Evolutionary conservation across 352 stramenopile genomes (phyloP).

Genomic region (Phytophthora uliginosa): DNA sequence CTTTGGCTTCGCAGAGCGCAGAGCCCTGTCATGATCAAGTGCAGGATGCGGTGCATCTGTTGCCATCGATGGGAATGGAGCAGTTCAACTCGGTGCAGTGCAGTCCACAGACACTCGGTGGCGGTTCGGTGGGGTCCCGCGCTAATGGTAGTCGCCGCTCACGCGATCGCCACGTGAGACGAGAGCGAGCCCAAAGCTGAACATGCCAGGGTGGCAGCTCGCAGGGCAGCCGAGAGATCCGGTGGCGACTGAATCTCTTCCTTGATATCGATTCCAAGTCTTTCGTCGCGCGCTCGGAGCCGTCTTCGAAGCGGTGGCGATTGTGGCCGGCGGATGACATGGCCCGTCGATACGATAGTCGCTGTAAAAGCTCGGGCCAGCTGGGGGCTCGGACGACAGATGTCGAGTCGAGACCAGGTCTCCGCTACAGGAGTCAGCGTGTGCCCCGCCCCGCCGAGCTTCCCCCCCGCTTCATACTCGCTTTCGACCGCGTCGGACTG

Average conservation of each 20-base stretch:
- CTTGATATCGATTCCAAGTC: background rate
- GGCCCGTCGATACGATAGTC: constrained; percentile 1
- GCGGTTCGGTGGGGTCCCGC: constrained; percentile 11
- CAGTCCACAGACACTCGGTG: background rate
- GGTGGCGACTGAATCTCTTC: background rate
- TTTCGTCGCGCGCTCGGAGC: background rate
- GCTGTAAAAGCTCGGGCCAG: constrained; percentile 6
- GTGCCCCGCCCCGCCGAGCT: constrained; percentile 13
- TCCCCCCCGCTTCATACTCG: constrained; percentile 21
- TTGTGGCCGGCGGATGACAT: background rate
- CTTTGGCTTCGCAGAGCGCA: constrained; percentile 6
- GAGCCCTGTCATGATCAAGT: constrained; percentile 9
- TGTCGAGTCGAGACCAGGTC: constrained; percentile 23
- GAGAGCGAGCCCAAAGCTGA: background rate
- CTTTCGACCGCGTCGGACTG: constrained; percentile 17
- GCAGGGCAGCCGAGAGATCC: background rate
- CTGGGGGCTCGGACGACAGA: constrained; percentile 6
- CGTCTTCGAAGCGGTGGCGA: background rate
- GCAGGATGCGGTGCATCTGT: background rate
- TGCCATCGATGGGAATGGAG: background rate
- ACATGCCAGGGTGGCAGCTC: too few species aligned
- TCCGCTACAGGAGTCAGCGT: constrained; percentile 22
- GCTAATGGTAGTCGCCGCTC: too few species aligned
- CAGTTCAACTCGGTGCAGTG: constrained; percentile 17
- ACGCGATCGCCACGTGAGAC: constrained; percentile 2